These are phyloP conservation scores for Dissophora globulifera DNA, from an alignment of 192 early-diverging fungal genomes.

Conservation along the genomic window DNA sequence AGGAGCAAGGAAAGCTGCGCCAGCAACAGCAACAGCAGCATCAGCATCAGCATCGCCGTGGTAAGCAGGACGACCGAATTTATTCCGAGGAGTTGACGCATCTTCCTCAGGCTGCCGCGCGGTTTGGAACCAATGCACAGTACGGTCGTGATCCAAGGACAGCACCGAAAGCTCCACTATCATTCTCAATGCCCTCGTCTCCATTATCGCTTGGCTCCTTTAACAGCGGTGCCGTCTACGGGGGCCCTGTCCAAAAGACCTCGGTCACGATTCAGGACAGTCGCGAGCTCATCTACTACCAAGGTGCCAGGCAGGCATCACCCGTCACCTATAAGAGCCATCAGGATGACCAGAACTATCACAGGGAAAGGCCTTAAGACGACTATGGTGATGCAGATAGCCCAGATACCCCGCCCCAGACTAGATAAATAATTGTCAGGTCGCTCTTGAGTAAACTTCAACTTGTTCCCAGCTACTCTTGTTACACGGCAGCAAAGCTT, in stretches of 20 bases:
- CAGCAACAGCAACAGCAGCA: neutral
- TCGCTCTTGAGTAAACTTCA: no score
- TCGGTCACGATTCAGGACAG: slow-evolving; percentile 10
- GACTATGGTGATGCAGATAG: no score
- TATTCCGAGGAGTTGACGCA: slow-evolving; percentile 9
- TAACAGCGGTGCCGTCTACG: neutral
- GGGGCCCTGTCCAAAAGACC: slow-evolving; percentile 3
- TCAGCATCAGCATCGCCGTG: neutral
- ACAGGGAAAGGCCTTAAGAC: no score
- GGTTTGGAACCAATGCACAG: neutral
- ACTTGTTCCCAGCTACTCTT: no score
- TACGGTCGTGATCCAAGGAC: neutral
- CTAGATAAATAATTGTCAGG: no score
- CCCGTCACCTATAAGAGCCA: no score
- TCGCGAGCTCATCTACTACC: slow-evolving; percentile 30
- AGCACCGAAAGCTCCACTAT: neutral
- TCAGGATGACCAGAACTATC: no score
- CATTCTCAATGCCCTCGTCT: neutral
- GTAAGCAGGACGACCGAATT: neutral
- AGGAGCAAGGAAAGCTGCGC: neutral
- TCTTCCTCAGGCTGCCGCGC: neutral
- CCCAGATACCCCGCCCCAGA: no score
- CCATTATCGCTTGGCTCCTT: neutral
- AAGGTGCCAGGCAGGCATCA: slow-evolving; percentile 1
- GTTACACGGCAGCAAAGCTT: no score